phyloP scores from a whole-genome alignment of 805 yeast genomes.

The Barnettozyma botsteinii region DNA sequence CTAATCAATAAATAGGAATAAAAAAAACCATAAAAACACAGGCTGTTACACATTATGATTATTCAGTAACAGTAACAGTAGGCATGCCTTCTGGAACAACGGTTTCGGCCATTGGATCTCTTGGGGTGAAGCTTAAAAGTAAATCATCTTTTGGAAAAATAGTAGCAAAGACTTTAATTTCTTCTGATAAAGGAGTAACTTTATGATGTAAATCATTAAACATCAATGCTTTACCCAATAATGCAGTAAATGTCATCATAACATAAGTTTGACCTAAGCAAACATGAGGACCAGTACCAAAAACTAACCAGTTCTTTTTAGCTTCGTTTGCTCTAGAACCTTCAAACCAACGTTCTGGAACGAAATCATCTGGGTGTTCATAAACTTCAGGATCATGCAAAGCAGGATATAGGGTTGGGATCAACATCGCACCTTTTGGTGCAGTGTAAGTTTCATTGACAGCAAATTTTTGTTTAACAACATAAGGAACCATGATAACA shows the following conservation, averaged over 20 bases:
- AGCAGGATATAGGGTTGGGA: conserved; percentile 93
- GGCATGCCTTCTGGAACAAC: conserved; percentile 10
- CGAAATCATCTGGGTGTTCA: conserved; percentile 87
- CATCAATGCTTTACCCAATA: conserved; percentile 88
- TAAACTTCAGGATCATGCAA: conserved; percentile 97
- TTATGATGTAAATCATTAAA: conserved; percentile 75
- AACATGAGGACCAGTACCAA: conserved; percentile 95
- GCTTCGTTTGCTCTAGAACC: conserved; percentile 71
- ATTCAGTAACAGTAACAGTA: conserved; percentile 5
- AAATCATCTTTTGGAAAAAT: conserved; percentile 97
- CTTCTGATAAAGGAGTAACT: conserved; percentile 79
- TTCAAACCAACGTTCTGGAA: conserved; percentile 92
- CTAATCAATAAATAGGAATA: conserved; percentile 1
- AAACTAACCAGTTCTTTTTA: conserved; percentile 90
- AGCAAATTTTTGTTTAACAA: conserved; percentile 82
- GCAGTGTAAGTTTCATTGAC: conserved; percentile 79
- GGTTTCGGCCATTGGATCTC: conserved; percentile 41
- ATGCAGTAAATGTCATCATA: conserved; percentile 78
- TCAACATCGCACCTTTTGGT: conserved; percentile 96
- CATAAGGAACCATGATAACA: conserved; percentile 96
- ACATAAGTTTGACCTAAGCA: conserved; percentile 95
- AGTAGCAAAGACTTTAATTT: conserved; percentile 94
- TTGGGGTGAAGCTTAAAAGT: conserved; percentile 61
- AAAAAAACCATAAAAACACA: not conserved
- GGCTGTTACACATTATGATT: too few species aligned